A percentile compares a stretch with the other conserved stretches of the same genome.
These are phyloP conservation scores for Ambrosia artemisiifolia DNA, from an alignment of 129 eudicot genomes.

Conservation along the genomic window DNA sequence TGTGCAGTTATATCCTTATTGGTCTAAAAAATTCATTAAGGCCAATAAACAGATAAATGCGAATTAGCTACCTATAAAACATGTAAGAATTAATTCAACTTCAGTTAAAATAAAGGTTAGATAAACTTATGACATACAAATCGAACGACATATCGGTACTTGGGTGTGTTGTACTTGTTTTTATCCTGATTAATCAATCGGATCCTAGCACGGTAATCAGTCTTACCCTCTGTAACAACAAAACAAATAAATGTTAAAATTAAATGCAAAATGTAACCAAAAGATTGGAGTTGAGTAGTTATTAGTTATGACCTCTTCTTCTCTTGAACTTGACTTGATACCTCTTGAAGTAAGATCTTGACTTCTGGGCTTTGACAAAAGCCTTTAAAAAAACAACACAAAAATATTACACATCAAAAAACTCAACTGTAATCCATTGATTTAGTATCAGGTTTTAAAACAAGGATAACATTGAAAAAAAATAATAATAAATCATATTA, in stretches of 20 bases:
- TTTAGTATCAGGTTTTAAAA: no score
- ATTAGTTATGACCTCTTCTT: slow-evolving; percentile 59
- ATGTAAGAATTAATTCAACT: neutral
- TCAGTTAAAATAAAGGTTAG: neutral
- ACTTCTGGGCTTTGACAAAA: slow-evolving; percentile 48
- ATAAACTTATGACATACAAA: slow-evolving; percentile 53
- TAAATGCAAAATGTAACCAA: no score
- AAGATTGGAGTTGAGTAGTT: neutral
- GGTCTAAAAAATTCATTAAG: slow-evolving; percentile 46
- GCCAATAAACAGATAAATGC: neutral
- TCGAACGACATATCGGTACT: slow-evolving; percentile 84
- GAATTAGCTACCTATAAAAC: neutral
- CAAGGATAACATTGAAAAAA: no score
- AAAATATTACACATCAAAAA: no score
- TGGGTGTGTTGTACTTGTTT: slow-evolving; percentile 91
- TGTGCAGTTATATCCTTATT: slow-evolving; percentile 84
- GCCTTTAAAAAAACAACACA: slow-evolving; percentile 17
- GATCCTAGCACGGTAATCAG: slow-evolving; percentile 88
- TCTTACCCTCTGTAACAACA: slow-evolving; percentile 66
- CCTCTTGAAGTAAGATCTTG: slow-evolving; percentile 70
- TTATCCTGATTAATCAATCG: slow-evolving; percentile 90
- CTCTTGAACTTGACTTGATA: slow-evolving; percentile 88
- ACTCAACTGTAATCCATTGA: no score
- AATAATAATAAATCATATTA: no score
- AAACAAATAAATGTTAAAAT: neutral